Evolutionary conservation across 2,329 filamentous ascomycete species (phyloP), one percentile per base, ranked within the genome.

Genomic region (Dactylonectria estremocensis): DNA sequence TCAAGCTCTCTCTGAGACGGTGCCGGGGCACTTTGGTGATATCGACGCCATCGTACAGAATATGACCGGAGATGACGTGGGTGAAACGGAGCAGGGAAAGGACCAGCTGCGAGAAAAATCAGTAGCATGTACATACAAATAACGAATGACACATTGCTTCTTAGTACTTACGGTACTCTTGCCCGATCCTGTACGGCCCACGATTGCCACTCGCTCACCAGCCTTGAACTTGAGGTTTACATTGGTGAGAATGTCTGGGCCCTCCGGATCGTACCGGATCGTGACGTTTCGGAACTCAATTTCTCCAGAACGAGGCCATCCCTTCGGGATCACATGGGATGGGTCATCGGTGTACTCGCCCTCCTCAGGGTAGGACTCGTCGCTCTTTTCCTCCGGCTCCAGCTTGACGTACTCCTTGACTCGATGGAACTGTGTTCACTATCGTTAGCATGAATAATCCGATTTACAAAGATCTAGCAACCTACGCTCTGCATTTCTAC

Each of bases 111-210:
- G 40, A 50, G 18, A 13, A 64, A n/a, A 6, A 54, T 35, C 1
- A 28, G 35, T 56, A 45, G 22, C 13, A 64, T 40, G 16, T 10
- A 16, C 22, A 24, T 1, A 24, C 5, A 18, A 20, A 40, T 16
- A 20, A 43, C 5, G 57, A 48, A n/a, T 6, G 16, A 31, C 53
- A 3, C n/a, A n/a, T 28, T n/a, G 14, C 14, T 37, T 18, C 3
- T n/a, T 20, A 33, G 20, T 50, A 78, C 84, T 78, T 77, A 95
- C 87, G 0, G 94, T 97, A 57, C 91, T 94, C 80, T 97, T 97
- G 3, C 94, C 94, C 5, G 92, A 94, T 0, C 93, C 91, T 0
- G 94, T 97, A 10, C 94, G 89, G 2, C 94, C 94, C 11, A 95
- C 92, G 20, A 97, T 86, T 0, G 93, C 94, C 1, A 93, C 93